Percentiles rank a stretch among this genome's conserved stretches.
These are phyloP conservation scores for Handroanthus guayacan DNA, from an alignment of 257 asterid species.

Conservation along the genomic window DNA sequence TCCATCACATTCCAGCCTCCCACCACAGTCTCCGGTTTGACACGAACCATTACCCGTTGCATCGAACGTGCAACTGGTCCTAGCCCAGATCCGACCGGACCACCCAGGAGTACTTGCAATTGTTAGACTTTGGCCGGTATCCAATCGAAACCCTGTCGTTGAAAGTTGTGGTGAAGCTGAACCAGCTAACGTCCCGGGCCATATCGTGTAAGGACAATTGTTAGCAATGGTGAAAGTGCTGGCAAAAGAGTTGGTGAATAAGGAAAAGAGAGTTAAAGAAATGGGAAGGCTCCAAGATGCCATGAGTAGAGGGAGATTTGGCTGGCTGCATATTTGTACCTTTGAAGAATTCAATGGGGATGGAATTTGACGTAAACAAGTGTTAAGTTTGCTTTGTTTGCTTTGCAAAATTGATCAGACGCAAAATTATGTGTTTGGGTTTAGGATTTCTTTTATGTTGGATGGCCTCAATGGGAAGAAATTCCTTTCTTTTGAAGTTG, in stretches of 20 bases:
- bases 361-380: constrained; percentile 13
- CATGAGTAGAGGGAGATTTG: constrained; percentile 42
- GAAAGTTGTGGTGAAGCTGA: constrained; percentile 72
- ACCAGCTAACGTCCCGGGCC: constrained; percentile 90
- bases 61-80: constrained; percentile 82
- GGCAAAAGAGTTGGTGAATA: constrained; percentile 44
- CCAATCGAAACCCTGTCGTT: constrained; percentile 73
- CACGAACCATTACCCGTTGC: constrained; percentile 69
- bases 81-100: constrained; percentile 91
- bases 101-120: constrained; percentile 68
- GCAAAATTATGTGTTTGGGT: constrained; percentile 61
- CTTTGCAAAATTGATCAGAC: constrained; percentile 51
- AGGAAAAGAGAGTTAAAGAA: constrained; percentile 34
- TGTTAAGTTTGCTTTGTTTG: constrained; percentile 29
- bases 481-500: constrained; percentile 60
- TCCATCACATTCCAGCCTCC: constrained; percentile 78
- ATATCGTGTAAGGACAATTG: constrained; percentile 73
- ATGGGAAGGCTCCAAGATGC: constrained; percentile 40
- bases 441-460: constrained; percentile 69
- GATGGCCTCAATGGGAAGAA: constrained; percentile 61
- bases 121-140: constrained; percentile 59
- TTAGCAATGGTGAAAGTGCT: constrained; percentile 61
- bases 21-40: constrained; percentile 84
- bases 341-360: constrained; percentile 20
- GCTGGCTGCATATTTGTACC: constrained; percentile 33